phyloP scores from a whole-genome alignment of 352 stramenopile genomes.

The Pythium utonaiense region DNA sequence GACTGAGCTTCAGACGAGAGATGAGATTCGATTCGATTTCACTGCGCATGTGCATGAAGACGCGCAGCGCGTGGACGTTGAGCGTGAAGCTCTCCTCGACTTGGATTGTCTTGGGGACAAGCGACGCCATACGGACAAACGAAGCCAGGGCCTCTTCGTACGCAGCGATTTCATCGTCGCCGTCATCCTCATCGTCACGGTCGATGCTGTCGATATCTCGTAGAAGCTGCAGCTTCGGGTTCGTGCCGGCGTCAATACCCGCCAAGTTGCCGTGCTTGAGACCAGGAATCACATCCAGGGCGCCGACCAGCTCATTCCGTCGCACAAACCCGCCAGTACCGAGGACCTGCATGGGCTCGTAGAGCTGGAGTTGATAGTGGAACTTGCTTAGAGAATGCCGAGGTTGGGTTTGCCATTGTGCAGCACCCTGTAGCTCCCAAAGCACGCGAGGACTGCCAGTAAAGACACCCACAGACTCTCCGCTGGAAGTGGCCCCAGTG shows the following conservation, averaged over 20 bases:
- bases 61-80: slow-evolving; percentile 39
- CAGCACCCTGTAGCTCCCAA: slow-evolving; percentile 49
- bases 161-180: slow-evolving; percentile 35
- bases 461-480: slow-evolving; percentile 65
- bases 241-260: slow-evolving; percentile 63
- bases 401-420: slow-evolving; percentile 50
- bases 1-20: slow-evolving; percentile 56
- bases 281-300: slow-evolving; percentile 68
- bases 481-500: slow-evolving; percentile 21
- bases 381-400: slow-evolving; percentile 61
- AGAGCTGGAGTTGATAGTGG: slow-evolving; percentile 58
- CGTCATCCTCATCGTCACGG: slow-evolving; percentile 1
- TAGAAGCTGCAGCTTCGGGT: slow-evolving; percentile 49
- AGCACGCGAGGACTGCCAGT: slow-evolving; percentile 63
- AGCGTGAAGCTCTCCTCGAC: slow-evolving; percentile 64
- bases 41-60: slow-evolving; percentile 67
- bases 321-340: slow-evolving; percentile 52
- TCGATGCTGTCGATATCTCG: slow-evolving; percentile 3
- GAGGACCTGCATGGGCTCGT: slow-evolving; percentile 57
- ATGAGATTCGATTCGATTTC: slow-evolving; percentile 69
- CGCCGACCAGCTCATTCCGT: slow-evolving; percentile 86
- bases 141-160: slow-evolving; percentile 55
- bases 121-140: slow-evolving; percentile 53
- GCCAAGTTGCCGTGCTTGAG: slow-evolving; percentile 70
- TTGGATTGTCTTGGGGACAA: slow-evolving; percentile 55